Conservation (phyloP, 202 grass and related monocot species). For the Zoysia matrella region DNA sequence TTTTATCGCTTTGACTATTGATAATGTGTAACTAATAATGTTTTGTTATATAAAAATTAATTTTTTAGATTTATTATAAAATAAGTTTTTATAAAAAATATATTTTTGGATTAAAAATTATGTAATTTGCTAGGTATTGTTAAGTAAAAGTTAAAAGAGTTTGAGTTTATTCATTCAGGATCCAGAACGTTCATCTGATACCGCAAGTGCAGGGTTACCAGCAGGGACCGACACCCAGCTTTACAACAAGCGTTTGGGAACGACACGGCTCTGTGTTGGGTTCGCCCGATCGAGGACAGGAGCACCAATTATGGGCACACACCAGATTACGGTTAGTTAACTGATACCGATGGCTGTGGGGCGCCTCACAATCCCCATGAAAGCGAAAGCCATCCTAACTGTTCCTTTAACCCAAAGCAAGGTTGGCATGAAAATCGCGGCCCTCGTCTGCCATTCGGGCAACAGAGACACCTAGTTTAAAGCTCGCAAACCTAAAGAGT, state of each 20-base stretch:
- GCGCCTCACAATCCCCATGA: slow-evolving; percentile 56
- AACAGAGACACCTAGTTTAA: slow-evolving; percentile 40
- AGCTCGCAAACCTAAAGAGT: background rate
- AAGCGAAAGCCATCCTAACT: slow-evolving; percentile 35
- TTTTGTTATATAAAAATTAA: too few relatives aligned
- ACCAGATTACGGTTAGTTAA: slow-evolving; percentile 48
- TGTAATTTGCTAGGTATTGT: too few relatives aligned
- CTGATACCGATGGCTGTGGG: slow-evolving; percentile 44
- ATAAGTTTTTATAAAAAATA: background rate
- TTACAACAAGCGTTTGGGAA: background rate
- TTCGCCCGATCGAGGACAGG: background rate
- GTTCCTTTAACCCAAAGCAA: slow-evolving; percentile 62
- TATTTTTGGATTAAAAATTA: too few relatives aligned
- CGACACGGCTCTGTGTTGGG: slow-evolving; percentile 15
- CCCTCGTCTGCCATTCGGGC: slow-evolving; percentile 30
- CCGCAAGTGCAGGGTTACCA: too few relatives aligned
- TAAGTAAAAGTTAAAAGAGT: too few relatives aligned
- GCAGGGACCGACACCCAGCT: too few relatives aligned
- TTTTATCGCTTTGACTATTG: too few relatives aligned
- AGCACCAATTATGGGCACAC: slow-evolving; percentile 40
- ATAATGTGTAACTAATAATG: too few relatives aligned
- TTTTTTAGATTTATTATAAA: too few relatives aligned
- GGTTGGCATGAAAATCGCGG: slow-evolving; percentile 31
- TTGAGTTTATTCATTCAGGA: too few relatives aligned
- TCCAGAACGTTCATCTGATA: too few relatives aligned